Evolutionary conservation across 2,329 filamentous ascomycete genomes (phyloP), one percentile per base, ranked within the genome.

Genomic region (Trichoderma afroharzianum): DNA sequence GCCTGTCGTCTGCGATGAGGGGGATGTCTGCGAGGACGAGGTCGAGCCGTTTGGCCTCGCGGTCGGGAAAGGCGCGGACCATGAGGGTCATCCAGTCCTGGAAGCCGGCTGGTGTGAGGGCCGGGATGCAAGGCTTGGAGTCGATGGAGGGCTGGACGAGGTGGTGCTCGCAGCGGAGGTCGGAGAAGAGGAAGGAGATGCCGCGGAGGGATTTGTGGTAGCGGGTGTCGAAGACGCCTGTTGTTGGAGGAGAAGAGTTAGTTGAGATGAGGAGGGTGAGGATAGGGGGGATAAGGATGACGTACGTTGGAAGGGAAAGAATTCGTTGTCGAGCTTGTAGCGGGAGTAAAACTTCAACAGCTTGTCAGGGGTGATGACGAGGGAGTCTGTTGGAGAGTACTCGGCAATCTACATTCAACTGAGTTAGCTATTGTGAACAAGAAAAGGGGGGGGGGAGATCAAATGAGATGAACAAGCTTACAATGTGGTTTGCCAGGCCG

Each of bases 341-440:
- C 88, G 87, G 18, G 87, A 84, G 78, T 97, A 97, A 75, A 95
- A 93, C 62, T 86, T 85, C 15, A 88, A 85, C 83, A 97, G 87
- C 81, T 96, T 96, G 6, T 88, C 83, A 0, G 94, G 93, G 0
- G 91, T 88, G 43, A 97, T 86, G 55, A 96, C 92, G 18, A 95
- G 67, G 2, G 78, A 79, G 64, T 78, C 75, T 39, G 68, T 72
- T 4, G 79, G 79, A n/a, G 74, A 75, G 66, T 77, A 81, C 33
- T 80, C 78, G 4, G 75, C 67, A 70, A 80, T 79, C 80, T 83
- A 39, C 14, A 2, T 15, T 72, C 32, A 76, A 36, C 18, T 47
- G 1, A 7, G 36, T 43, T n/a, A 26, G 26, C 4, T 9, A 6
- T 30, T 59, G 3, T n/a, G 15, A 3, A 43, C 8, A 28, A 39